Conservation (phyloP, 352 stramenopile species). For the Phytopythium litorale region DNA sequence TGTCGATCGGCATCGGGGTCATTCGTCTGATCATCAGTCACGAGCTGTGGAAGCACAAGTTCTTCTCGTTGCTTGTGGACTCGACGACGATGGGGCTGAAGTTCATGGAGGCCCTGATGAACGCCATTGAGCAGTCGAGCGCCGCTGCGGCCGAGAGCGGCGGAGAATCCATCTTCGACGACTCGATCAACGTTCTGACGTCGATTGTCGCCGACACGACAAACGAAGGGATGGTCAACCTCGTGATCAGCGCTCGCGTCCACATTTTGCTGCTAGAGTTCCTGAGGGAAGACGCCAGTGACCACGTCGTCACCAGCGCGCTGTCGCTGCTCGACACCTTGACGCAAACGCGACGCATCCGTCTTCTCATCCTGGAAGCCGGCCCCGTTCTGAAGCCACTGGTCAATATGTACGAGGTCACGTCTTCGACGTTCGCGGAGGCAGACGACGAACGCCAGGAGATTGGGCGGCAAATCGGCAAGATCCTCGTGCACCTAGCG, state of each 20-base stretch:
- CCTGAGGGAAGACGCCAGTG: conserved; percentile 35
- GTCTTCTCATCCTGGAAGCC: conserved; percentile 64
- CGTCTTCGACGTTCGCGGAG: conserved; percentile 31
- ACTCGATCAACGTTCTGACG: conserved; percentile 55
- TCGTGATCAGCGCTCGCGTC: conserved; percentile 63
- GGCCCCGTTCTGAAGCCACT: conserved; percentile 46
- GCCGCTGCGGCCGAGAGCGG: conserved; percentile 14
- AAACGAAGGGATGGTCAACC: conserved; percentile 58
- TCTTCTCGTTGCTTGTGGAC: conserved; percentile 65
- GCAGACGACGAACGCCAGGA: conserved; percentile 31
- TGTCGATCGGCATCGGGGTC: conserved; percentile 60
- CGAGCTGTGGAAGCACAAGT: conserved; percentile 66
- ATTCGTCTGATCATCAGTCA: conserved; percentile 73
- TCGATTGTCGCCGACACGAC: conserved; percentile 57
- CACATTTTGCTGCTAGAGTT: conserved; percentile 68
- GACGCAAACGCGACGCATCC: conserved; percentile 58
- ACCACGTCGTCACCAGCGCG: conserved; percentile 9
- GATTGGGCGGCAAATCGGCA: conserved; percentile 42
- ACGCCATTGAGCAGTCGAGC: conserved; percentile 46
- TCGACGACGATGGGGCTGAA: conserved; percentile 55
- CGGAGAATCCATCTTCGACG: conserved; percentile 47
- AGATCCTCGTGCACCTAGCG: conserved; percentile 63
- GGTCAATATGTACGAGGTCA: conserved; percentile 50
- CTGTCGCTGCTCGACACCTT: conserved; percentile 53
- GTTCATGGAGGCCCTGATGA: conserved; percentile 62